Base-by-base conservation (phyloP, 2,329 filamentous ascomycete species). In the Diaporthe sp. region DNA sequence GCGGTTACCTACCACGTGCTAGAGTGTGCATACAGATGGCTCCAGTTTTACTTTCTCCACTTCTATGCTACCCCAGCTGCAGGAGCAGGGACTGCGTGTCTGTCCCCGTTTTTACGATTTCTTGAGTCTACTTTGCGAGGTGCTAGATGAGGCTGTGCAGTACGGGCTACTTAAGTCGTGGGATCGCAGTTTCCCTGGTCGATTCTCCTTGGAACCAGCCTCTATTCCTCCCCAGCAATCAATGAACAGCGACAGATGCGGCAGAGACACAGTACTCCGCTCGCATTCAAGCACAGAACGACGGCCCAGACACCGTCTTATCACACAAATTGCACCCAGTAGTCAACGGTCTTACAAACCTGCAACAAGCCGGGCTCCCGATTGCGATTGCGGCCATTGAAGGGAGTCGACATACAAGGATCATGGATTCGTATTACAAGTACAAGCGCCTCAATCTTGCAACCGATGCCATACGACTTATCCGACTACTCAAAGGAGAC, bases 371-470 rank as follows among this genome's bases (percentile, higher is more conserved):
- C 25, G 53, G 5, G 25, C 25, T 57, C 53, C 7, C 31, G 31
- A 31, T 31, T 31, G 31, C 1, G 28, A 20, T 17, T 3, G 13
- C 6, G 22, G 28, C 22, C 9, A 15, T 22, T 25, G 8, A n/a
- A 1, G 9, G 10, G 2, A 15, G 9, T 20, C 28, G 4, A 7
- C n/a, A 10, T 28, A 9, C 37, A 0, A 28, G 5, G 2, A 2
- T 44, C 12, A 28, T 42, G 58, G 12, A 7, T 2, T 25, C n/a
- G 6, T 4, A 37, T 13, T 61, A 61, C 37, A 15, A 10, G 7
- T 44, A 61, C 4, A 4, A 25, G 34, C 58, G n/a, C 12, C n/a
- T 61, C 12, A 37, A 61, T 8, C 58, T 44, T 10, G 58, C 5
- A 2, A 44, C 58, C 44, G 58, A 61, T 28, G 37, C 37, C 7